phyloP scores from a whole-genome alignment of 2,329 filamentous ascomycete species.

The Sphaerulina vaccinii region DNA sequence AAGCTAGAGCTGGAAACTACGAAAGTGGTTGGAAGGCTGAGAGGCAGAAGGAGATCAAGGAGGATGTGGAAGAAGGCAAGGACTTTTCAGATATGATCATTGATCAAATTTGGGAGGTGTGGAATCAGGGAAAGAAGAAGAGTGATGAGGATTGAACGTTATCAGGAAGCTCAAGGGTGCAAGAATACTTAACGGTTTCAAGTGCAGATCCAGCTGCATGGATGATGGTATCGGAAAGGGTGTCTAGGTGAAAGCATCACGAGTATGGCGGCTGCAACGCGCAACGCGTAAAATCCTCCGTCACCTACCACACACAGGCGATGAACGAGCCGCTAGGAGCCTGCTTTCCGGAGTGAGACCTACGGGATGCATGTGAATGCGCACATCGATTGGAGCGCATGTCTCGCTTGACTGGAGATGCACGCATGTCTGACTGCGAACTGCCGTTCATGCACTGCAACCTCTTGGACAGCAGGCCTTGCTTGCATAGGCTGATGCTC shows the following conservation, averaged over 20 bases:
- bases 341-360: constrained; percentile 3
- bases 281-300: background rate
- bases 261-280: too few species aligned
- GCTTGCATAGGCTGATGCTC: background rate
- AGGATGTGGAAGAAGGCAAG: constrained; percentile 41
- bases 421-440: constrained; percentile 11
- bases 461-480: background rate
- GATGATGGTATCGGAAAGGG: background rate
- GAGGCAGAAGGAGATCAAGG: constrained; percentile 46
- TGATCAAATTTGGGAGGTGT: constrained; percentile 41
- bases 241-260: too few species aligned
- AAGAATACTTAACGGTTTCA: too few species aligned
- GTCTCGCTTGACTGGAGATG: constrained; percentile 7
- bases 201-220: background rate
- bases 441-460: constrained; percentile 14
- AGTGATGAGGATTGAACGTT: constrained; percentile 26
- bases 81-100: constrained; percentile 40
- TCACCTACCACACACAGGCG: background rate
- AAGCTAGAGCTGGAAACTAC: constrained; percentile 29
- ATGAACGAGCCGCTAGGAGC: background rate
- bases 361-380: constrained; percentile 11
- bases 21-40: constrained; percentile 46
- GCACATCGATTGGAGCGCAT: constrained; percentile 4
- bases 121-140: constrained; percentile 39
- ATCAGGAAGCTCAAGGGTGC: background rate